Percentiles rank a stretch among this genome's conserved stretches.
Conservation (phyloP, 2,329 filamentous ascomycete genomes). For the Alternaria sp. region DNA sequence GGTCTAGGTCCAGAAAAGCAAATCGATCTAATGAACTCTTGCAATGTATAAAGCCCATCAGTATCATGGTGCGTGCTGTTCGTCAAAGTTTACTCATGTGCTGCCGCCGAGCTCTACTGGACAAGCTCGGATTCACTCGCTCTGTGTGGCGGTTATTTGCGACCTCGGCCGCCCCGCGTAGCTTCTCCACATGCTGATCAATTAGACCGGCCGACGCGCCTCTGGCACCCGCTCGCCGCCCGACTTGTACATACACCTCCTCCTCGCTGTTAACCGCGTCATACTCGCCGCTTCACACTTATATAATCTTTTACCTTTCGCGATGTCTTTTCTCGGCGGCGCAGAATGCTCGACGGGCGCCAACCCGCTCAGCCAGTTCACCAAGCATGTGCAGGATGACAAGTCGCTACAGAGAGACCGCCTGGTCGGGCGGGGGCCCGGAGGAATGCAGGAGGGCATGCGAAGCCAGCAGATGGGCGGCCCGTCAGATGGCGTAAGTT, state of each 20-base stretch:
- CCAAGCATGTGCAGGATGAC: constrained; percentile 96
- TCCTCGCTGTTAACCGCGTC: constrained; percentile 5
- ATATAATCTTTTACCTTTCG: constrained; percentile 18
- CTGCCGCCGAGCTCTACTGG: not conserved
- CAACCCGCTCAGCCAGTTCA: constrained; percentile 96
- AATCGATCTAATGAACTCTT: constrained; percentile 14
- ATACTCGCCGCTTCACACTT: not conserved
- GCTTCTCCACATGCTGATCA: constrained; percentile 30
- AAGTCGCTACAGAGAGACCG: constrained; percentile 92
- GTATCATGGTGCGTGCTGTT: not conserved
- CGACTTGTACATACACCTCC: constrained; percentile 9
- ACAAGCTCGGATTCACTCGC: constrained; percentile 1
- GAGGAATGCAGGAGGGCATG: constrained; percentile 76
- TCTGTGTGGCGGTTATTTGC: constrained; percentile 10
- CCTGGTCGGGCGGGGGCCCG: constrained; percentile 76
- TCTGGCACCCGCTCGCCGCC: not conserved
- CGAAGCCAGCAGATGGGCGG: constrained; percentile 72
- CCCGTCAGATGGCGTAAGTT: constrained; percentile 66
- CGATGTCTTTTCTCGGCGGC: constrained; percentile 94
- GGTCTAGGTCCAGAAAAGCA: constrained; percentile 6
- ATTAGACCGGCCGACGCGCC: constrained; percentile 16
- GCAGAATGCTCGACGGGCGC: constrained; percentile 95
- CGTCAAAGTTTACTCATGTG: not conserved
- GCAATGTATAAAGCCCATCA: not conserved
- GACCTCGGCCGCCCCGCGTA: constrained; percentile 26